A percentile compares a stretch with the other conserved stretches of the same genome.
Evolutionary conservation across 768 basidiomycete species (phyloP).

Genomic region (Amanita brunnescens): DNA sequence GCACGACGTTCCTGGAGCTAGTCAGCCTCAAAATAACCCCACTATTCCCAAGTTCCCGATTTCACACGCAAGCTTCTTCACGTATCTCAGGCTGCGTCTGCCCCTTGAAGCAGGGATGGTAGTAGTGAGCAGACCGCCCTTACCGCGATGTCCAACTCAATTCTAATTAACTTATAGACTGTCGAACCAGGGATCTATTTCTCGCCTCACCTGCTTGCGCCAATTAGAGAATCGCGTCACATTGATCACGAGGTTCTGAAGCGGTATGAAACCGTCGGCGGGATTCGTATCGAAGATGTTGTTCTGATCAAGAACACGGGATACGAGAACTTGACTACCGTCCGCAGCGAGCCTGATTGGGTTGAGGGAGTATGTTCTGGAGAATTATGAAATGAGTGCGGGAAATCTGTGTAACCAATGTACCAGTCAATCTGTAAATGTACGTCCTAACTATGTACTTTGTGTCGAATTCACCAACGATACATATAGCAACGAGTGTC

Average conservation of each 20-base stretch:
- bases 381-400: constrained; percentile 22
- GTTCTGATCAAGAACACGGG: constrained; percentile 69
- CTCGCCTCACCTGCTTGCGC: constrained; percentile 65
- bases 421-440: background rate
- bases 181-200: constrained; percentile 91
- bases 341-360: constrained; percentile 75
- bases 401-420: background rate
- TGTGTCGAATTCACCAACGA: too few species aligned
- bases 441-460: background rate
- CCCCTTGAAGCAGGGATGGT: constrained; percentile 77
- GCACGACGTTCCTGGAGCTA: constrained; percentile 83
- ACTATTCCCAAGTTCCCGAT: constrained; percentile 32
- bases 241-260: constrained; percentile 64
- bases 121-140: constrained; percentile 44
- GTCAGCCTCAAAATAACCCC: constrained; percentile 53
- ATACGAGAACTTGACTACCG: constrained; percentile 79
- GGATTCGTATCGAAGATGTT: constrained; percentile 91
- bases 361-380: constrained; percentile 80
- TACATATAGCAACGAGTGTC: too few species aligned
- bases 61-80: constrained; percentile 63
- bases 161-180: constrained; percentile 50
- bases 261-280: constrained; percentile 76
- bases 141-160: background rate
- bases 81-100: constrained; percentile 70
- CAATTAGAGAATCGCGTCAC: constrained; percentile 51